Base-by-base conservation (phyloP, 306 rosid species). In the Cucumis cinereus region DNA sequence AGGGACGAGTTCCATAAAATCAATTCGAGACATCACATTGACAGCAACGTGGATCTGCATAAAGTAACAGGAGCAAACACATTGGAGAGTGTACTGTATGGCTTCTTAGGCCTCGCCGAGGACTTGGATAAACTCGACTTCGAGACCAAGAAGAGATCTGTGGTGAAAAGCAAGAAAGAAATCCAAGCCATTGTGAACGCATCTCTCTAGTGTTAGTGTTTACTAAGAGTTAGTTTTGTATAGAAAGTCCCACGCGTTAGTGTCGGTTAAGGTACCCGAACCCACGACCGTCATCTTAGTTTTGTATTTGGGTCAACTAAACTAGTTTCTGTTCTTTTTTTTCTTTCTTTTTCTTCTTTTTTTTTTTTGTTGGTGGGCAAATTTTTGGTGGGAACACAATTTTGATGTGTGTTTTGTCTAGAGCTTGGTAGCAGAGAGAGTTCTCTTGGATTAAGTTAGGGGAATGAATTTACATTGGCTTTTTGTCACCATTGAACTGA, bases 91-190 rank as follows among this genome's bases (percentile, higher is more conserved):
- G 70, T 55, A 73, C 50, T 77, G 4, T 86, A 81, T 79, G 85
- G 87, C 75, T 83, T 81, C 74, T n/a, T 79, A 30, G 89, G 85
- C 41, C 61, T 69, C 8, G 84, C 81, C 3, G 79, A 62, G 20
- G 89, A 85, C 70, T 76, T 81, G 20, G 83, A 78, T 64, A 76
- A 82, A 73, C 78, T 85, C 15, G 86, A 85, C 70, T 63, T 66
- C 23, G 77, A 81, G 62, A 78, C 61, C 64, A 80, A 78, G 60
- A 82, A 76, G 22, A 49, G 78, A 38, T 61, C 73, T 36, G 70
- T 75, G 69, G 79, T 80, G 79, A 80, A 50, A 78, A 85, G 88
- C 86, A 82, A 45, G 80, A 85, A 77, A 69, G 84, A 85, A 22
- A 82, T 85, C 16, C 83, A 67, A 59, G 86, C 67, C 22, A 72